These are phyloP conservation scores for Coccomyxa sp. DNA, from an alignment of 139 green algal genomes.

Conservation along the genomic window DNA sequence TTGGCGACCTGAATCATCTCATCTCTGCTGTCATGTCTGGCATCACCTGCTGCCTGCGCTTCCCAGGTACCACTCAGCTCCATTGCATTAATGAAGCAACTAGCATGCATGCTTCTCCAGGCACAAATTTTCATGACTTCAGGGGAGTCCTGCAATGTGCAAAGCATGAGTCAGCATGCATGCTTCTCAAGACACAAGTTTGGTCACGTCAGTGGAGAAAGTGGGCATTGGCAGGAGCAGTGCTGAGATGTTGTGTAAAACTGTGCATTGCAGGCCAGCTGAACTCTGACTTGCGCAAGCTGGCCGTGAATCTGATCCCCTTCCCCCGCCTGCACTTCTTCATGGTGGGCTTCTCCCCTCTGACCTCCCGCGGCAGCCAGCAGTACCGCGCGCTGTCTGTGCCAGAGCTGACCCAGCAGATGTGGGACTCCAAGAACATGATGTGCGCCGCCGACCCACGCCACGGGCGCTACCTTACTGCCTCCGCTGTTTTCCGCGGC, in stretches of 20 bases:
- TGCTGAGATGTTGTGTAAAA: no score
- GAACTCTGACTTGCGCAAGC: constrained; percentile 98
- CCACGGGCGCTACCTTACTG: constrained; percentile 97
- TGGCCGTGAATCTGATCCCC: constrained; percentile 98
- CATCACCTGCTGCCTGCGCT: constrained; percentile 98
- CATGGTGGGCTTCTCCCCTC: constrained; percentile 97
- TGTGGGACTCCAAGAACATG: constrained; percentile 99
- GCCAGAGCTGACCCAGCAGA: constrained; percentile 99
- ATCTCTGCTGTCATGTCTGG: constrained; percentile 99
- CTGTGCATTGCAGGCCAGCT: constrained; percentile 73
- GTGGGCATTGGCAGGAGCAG: no score
- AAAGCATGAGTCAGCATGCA: no score
- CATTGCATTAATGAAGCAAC: no score
- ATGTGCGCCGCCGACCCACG: constrained; percentile 98
- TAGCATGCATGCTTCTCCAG: no score
- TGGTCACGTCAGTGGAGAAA: no score
- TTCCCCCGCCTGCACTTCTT: constrained; percentile 99
- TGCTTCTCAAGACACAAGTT: no score
- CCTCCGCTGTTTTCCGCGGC: constrained; percentile 93
- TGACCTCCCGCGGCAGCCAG: constrained; percentile 94
- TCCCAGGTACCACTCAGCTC: constrained; percentile 55
- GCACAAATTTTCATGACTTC: no score
- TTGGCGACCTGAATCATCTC: constrained; percentile 97
- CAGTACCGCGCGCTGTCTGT: constrained; percentile 91
- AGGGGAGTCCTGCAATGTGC: no score